phyloP scores from a whole-genome alignment of 2,329 filamentous ascomycete species.

The Cordyceps tenuipes region DNA sequence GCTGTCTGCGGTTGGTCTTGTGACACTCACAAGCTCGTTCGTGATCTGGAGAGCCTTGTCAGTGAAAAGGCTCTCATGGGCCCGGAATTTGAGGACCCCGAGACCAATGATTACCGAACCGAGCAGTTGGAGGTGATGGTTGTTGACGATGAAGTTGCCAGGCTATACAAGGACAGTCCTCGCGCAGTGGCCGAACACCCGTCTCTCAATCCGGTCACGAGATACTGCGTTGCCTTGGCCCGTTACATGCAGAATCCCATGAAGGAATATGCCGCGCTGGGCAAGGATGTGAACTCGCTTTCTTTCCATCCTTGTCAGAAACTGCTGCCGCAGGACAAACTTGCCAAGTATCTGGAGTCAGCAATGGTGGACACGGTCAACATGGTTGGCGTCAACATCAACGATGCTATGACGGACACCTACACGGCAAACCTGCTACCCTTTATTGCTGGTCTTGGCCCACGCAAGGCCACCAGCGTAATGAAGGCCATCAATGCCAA shows the following conservation, averaged over 20 bases:
- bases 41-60: slow-evolving; percentile 71
- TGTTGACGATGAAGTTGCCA: slow-evolving; percentile 94
- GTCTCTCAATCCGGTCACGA: slow-evolving; percentile 64
- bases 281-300: slow-evolving; percentile 78
- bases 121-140: slow-evolving; percentile 82
- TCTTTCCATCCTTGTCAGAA: slow-evolving; percentile 86
- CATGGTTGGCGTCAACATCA: slow-evolving; percentile 88
- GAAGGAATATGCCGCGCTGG: slow-evolving; percentile 91
- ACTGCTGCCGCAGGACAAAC: slow-evolving; percentile 77
- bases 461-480: slow-evolving; percentile 74
- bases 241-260: slow-evolving; percentile 92
- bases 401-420: slow-evolving; percentile 74
- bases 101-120: slow-evolving; percentile 65
- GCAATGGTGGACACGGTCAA: slow-evolving; percentile 99
- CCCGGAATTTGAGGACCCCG: slow-evolving; percentile 70
- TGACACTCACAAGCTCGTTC: slow-evolving; percentile 75
- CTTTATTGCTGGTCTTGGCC: slow-evolving; percentile 84
- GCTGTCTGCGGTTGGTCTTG: slow-evolving; percentile 83
- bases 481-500: slow-evolving; percentile 80
- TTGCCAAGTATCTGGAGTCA: slow-evolving; percentile 81
- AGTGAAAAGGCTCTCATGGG: slow-evolving; percentile 69
- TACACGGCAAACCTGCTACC: slow-evolving; percentile 83
- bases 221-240: slow-evolving; percentile 84
- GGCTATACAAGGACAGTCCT: slow-evolving; percentile 85
- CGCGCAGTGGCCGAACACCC: slow-evolving; percentile 75